These are phyloP conservation scores for Solanum raphanifolium DNA, from an alignment of 257 asterid species.

Conservation along the genomic window DNA sequence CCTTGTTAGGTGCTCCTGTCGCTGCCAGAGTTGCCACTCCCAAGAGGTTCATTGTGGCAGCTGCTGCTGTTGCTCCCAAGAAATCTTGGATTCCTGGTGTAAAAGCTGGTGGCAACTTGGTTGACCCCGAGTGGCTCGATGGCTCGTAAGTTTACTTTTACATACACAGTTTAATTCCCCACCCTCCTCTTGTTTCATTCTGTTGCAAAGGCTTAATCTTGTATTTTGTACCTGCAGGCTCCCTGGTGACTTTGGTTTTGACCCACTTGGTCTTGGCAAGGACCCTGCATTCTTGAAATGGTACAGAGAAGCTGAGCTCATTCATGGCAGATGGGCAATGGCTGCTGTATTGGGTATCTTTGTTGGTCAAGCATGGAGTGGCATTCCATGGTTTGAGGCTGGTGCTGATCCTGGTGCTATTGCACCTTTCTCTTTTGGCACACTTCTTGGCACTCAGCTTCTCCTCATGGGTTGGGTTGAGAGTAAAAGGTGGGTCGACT, in stretches of 20 bases:
- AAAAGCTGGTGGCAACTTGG: conserved; percentile 49
- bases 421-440: conserved; percentile 89
- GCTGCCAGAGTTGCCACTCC: conserved; percentile 34
- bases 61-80: conserved; percentile 53
- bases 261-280: conserved; percentile 89
- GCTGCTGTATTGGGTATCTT: conserved; percentile 86
- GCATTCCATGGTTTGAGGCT: conserved; percentile 92
- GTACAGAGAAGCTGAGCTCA: conserved; percentile 98
- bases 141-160: conserved; percentile 71
- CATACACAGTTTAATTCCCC: neutral
- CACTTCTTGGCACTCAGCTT: conserved; percentile 85
- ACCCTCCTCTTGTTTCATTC: neutral
- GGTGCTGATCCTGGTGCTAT: conserved; percentile 93
- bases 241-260: conserved; percentile 93
- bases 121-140: conserved; percentile 96
- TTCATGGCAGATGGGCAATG: conserved; percentile 99
- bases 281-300: conserved; percentile 95
- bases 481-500: conserved; percentile 97
- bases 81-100: conserved; percentile 96
- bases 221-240: conserved; percentile 32
- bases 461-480: conserved; percentile 99
- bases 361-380: conserved; percentile 91
- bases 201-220: neutral
- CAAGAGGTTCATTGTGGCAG: conserved; percentile 48
- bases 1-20: conserved; percentile 35